These are phyloP conservation scores for Chlamydomonas reinhardtii DNA, from an alignment of 163 green algal genomes.

Conservation along the genomic window DNA sequence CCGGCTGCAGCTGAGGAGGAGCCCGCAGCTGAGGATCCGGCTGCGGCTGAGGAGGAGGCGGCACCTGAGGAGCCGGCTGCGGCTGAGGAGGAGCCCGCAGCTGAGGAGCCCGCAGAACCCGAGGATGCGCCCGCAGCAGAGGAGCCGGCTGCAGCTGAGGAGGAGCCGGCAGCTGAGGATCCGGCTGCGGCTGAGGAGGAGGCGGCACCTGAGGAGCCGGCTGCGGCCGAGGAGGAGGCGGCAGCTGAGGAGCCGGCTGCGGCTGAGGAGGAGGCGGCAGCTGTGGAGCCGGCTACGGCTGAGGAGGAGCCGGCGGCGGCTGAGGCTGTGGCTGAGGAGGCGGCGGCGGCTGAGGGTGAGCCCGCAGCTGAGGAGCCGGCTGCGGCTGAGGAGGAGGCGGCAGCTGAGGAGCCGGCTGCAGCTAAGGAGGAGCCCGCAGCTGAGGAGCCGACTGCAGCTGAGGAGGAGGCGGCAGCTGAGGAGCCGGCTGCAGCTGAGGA, in stretches of 20 bases:
- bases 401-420: not conserved
- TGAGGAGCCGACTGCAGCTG: not conserved
- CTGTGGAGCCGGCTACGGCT: not conserved
- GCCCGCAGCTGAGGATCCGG: not conserved
- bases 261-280: not conserved
- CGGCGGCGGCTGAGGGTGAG: not conserved
- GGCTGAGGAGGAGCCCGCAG: not conserved
- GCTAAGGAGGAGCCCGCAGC: not conserved
- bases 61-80: not conserved
- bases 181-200: not conserved
- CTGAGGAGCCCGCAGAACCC: not conserved
- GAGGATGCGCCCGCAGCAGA: not conserved
- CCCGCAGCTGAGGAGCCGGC: not conserved
- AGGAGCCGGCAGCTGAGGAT: not conserved
- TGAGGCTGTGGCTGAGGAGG: not conserved
- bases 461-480: not conserved
- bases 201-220: not conserved
- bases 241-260: not conserved
- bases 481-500: not conserved
- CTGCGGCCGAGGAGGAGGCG: not conserved
- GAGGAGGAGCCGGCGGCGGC: constrained; percentile 1
- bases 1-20: not conserved
- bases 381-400: not conserved
- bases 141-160: not conserved
- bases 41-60: not conserved